Evolutionary conservation across 352 stramenopile genomes (phyloP), one percentile per base, ranked within the genome.

Genomic region (Phytopythium chamaehyphon): DNA sequence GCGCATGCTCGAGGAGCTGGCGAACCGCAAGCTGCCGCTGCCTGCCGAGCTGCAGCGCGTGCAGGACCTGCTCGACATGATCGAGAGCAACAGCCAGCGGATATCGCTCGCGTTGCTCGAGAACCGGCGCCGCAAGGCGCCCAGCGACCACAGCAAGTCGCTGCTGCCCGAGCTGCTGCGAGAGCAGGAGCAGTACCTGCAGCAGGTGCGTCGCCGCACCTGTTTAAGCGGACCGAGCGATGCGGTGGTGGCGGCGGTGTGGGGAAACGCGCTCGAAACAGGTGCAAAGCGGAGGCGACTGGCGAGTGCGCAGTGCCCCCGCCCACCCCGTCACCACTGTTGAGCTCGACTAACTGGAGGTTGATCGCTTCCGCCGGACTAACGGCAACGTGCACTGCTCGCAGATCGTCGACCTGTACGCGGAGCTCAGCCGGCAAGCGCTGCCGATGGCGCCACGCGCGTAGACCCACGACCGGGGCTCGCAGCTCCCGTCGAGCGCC

Each of bases 21-120:
- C 65, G 47, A 22, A 58, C 47, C 56, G 54, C 19, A 42, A 57
- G 4, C 48, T 54, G 15, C 15, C 23, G 5, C 52, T 83, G 3
- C 72, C 78, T 2, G 59, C 72, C 9, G 81, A 88, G 52, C 36
- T 92, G 40, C 33, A 71, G 40, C 56, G 67, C 31, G 66, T 77
- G 40, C 81, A 92, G 59, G 74, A 88, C 11, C 44, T 88, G 38
- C 51, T 92, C 33, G 76, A 90, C 51, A 78, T 64, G 44, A 53
- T 87, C 28, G 73, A 89, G 59, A 72, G 75, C 45, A 92, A 92
- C 58, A 77, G 73, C 40, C 57, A 88, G 51, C 81, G 81, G 46
- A 86, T 89, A 47, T 76, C 81, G 37, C 54, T 61, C 42, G 67
- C 76, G 46, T 50, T 91, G 47, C 57, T 64, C 15, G 62, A 71